Percentiles rank a stretch among this genome's conserved stretches.
phyloP scores from a whole-genome alignment of 371 early-diverging fungal species.

The Batkoa obscura region DNA sequence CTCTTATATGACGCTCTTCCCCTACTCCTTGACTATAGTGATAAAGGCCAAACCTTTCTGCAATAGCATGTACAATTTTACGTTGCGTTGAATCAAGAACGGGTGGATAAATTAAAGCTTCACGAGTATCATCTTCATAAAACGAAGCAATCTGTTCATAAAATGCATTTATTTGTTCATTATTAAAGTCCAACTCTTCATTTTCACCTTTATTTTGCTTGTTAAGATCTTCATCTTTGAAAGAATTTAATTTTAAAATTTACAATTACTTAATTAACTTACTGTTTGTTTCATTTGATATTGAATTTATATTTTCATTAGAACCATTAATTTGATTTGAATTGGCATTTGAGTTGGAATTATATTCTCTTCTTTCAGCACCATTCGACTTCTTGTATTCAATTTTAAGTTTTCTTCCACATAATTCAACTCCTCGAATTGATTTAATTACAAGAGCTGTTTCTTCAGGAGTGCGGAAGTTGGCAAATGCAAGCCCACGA shows the following conservation, averaged over 20 bases:
- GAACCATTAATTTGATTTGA: not conserved
- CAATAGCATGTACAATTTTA: constrained; percentile 29
- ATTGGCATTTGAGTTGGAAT: not conserved
- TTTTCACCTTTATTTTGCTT: not conserved
- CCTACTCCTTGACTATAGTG: constrained; percentile 33
- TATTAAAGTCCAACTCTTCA: constrained; percentile 33
- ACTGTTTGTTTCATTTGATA: not conserved
- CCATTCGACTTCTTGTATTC: constrained; percentile 34
- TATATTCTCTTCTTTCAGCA: not conserved
- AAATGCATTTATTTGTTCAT: constrained; percentile 38
- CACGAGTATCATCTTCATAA: constrained; percentile 35
- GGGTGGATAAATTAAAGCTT: constrained; percentile 32
- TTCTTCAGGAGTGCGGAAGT: constrained; percentile 54
- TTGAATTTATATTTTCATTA: no score
- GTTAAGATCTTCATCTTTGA: not conserved
- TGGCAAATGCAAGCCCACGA: constrained; percentile 66
- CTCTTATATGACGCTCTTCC: constrained; percentile 12
- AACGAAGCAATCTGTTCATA: constrained; percentile 48
- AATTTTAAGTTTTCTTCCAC: constrained; percentile 57
- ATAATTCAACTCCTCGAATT: constrained; percentile 43
- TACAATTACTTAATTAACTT: no score
- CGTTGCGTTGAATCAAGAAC: constrained; percentile 25
- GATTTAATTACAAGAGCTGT: constrained; percentile 41
- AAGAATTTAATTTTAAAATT: no score
- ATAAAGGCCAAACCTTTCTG: constrained; percentile 26